phyloP scores from a whole-genome alignment of 2,329 filamentous ascomycete species.

The Thelonectria rubi region DNA sequence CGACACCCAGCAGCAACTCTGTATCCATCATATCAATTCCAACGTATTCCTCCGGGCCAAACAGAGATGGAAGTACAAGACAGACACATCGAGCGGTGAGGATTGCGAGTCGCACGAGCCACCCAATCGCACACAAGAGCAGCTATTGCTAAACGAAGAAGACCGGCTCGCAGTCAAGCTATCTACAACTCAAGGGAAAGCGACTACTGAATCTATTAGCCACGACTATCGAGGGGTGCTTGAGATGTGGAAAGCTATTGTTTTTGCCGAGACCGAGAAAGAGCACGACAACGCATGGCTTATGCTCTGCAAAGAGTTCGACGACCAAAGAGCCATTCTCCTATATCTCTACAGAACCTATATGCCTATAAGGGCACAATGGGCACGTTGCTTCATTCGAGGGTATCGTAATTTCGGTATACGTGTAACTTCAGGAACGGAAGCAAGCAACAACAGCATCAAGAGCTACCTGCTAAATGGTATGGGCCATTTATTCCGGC shows the following conservation, averaged over 20 bases:
- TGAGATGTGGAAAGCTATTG: background rate
- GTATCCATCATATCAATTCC: conserved; percentile 12
- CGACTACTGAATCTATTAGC: too few relatives aligned
- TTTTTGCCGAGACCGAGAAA: background rate
- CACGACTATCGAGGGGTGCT: conserved; percentile 8
- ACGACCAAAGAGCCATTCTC: conserved; percentile 13
- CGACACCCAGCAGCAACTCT: conserved; percentile 10
- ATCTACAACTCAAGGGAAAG: too few relatives aligned
- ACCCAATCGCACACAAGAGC: too few relatives aligned
- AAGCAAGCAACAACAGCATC: conserved; percentile 19
- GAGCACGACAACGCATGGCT: conserved; percentile 1
- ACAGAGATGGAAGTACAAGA: conserved; percentile 1
- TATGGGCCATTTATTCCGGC: conserved; percentile 9
- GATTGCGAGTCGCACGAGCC: too few relatives aligned
- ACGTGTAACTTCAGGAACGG: conserved; percentile 17
- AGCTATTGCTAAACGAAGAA: too few relatives aligned
- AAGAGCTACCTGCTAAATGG: conserved; percentile 20
- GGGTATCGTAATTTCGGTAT: conserved; percentile 22
- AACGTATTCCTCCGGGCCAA: conserved; percentile 5
- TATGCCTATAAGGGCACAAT: conserved; percentile 16
- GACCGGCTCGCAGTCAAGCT: too few relatives aligned
- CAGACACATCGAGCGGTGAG: background rate
- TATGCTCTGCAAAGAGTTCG: conserved; percentile 9
- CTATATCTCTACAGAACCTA: conserved; percentile 18
- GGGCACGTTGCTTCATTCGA: conserved; percentile 19